Base-by-base conservation (phyloP, 2,329 filamentous ascomycete species). In the Scortechinia acanthostroma region DNA sequence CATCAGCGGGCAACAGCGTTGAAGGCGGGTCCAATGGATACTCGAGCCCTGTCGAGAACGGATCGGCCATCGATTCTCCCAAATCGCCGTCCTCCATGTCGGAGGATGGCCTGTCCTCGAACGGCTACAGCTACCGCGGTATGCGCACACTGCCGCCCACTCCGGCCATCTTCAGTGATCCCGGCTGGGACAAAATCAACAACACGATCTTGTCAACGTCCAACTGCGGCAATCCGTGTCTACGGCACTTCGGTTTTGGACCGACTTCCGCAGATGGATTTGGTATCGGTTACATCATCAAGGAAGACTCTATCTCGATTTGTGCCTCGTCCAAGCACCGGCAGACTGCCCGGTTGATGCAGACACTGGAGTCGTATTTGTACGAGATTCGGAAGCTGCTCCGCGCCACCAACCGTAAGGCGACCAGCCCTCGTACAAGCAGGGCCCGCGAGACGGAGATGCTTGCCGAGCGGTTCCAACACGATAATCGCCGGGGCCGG, bases 1-100 rank as follows among this genome's bases (percentile, higher is more conserved):
- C 70, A 2, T 68, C 67, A 43, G 74, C 72, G 50, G 66, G 68
- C 42, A 66, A 70, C 47, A 77, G 76, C 52, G 74, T 63, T 22
- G 64, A 64, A 13, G 20, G 13, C 10, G 17, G 6, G 6, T 40
- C 35, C 17, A 40, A 19, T 17, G 35, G 35, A 15, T 40, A 40
- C 35, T 40, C 35, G 13, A 40, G 35, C 35, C 35, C 35, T 17
- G 17, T 10, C 17, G 35, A 40, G 10, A 19, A 19, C 35, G 25
- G 25, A 10, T 30, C 25, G 25, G 25, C n/a, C 10, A 6, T 19
- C 35, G 35, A 40, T 10, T 40, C 35, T 13, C 35, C 35, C 35
- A 40, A 40, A 17, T 10, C 10, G 35, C 10, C 6, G 6, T 10
- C 25, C 25, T 10, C 10, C 10, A 10, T 30, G 25, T 40, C 35